A percentile compares a stretch with the other conserved stretches of the same genome.
phyloP scores from a whole-genome alignment of 345 rosid genomes.

The Eucalyptus shirleyi region DNA sequence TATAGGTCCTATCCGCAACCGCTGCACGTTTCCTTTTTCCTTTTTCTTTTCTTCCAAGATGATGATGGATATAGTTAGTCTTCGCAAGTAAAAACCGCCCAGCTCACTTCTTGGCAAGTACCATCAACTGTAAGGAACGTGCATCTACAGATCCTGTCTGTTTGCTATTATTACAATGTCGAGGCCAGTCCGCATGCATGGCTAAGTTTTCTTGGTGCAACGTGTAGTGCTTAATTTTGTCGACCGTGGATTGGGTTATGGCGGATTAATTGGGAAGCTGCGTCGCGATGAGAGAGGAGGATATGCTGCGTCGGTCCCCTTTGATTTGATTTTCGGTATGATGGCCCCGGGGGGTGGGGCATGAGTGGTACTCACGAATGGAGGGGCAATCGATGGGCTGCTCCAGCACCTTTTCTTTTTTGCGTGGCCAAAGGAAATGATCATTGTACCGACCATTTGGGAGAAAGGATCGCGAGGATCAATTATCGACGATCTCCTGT shows the following conservation, averaged over 20 bases:
- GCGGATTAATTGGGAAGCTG: not conserved
- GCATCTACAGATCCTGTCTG: not conserved
- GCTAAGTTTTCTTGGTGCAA: not conserved
- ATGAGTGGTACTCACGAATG: not conserved
- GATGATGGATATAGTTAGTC: not conserved
- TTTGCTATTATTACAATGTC: not conserved
- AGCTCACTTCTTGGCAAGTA: not conserved
- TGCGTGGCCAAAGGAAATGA: not conserved
- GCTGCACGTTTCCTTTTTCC: not conserved
- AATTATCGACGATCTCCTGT: not conserved
- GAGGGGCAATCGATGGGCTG: not conserved
- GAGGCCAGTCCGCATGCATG: not conserved
- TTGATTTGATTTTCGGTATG: not conserved
- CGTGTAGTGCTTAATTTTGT: rapidly evolving
- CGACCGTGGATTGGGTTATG: not conserved
- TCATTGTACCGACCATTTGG: not conserved
- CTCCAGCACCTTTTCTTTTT: not conserved
- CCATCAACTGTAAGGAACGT: not conserved
- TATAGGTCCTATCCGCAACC: not conserved
- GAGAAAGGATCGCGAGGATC: not conserved
- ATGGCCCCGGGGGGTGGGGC: not conserved
- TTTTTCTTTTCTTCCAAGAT: not conserved
- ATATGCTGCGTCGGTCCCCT: not conserved
- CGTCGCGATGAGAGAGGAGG: not conserved
- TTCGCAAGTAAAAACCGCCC: not conserved